Conservation (phyloP, 768 basidiomycete genomes). For the Rhodotorula toruloides region DNA sequence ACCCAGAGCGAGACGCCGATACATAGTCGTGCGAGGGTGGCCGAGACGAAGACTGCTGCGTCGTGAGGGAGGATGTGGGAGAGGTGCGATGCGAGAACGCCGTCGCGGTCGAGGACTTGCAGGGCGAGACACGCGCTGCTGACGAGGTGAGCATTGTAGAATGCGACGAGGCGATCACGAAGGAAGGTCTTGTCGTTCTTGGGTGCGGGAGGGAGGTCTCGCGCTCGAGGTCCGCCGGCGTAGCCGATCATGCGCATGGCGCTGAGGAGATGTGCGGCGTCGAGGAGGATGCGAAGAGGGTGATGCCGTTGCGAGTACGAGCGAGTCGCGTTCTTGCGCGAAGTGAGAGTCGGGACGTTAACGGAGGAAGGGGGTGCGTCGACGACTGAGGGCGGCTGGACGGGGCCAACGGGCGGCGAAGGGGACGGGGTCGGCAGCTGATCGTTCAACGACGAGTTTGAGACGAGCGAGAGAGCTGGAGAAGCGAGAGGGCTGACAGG, state of each 20-base stretch:
- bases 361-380: neutral
- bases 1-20: conserved; percentile 19
- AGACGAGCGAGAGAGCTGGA: neutral
- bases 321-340: neutral
- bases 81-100: conserved; percentile 3
- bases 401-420: conserved; percentile 19
- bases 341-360: neutral
- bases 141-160: conserved; percentile 3
- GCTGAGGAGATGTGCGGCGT: conserved; percentile 26
- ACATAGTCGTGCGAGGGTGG: conserved; percentile 3
- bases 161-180: neutral
- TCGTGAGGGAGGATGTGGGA: neutral
- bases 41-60: neutral
- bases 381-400: conserved; percentile 11
- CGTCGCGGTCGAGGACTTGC: conserved; percentile 26
- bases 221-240: conserved; percentile 14
- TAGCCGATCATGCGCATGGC: conserved; percentile 29
- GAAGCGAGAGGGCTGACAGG: no score
- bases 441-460: neutral
- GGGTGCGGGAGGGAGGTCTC: neutral
- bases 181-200: neutral
- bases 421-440: conserved; percentile 23
- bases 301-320: neutral
- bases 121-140: conserved; percentile 1
- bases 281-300: conserved; percentile 14